Evolutionary conservation across 192 early-diverging fungal species (phyloP), one percentile per base, ranked within the genome.

Genomic region (Umbelopsis sp.): DNA sequence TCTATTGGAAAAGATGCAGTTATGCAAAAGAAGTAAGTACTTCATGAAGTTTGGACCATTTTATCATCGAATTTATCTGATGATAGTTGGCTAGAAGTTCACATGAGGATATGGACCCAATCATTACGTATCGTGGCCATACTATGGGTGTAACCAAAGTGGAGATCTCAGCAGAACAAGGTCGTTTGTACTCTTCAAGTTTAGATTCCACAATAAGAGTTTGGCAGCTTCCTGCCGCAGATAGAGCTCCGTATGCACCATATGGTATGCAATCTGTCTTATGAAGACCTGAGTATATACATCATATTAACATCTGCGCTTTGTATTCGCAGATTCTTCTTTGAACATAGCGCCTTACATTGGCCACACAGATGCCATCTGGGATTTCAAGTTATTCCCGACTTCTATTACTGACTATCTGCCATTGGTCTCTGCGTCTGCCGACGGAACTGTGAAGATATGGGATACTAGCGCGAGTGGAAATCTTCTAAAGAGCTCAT

Each of bases 301-400:
- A 41, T 3, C 5, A 41, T 41, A 11, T 41, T 41, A 11, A 41
- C 4, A 41, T 6, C 38, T 41, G 38, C 12, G n/a, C 45, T 51
- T 24, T 24, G 17, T 32, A 25, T 38, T 24, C 26, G 2, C 72
- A 85, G 87, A 88, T 68, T 76, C 80, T 11, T 80, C 85, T 7
- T 34, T 88, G 43, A 82, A 88, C 29, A 67, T 82, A 16, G 81
- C 88, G 20, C 88, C 87, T 1, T 92, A 85, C 65, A 84, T 93
- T 32, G 92, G 91, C 2, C 94, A 96, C 73, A 91, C 93, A 2
- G 93, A 94, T 70, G 86, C 87, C 6, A 88, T 96, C n/a, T 96
- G 94, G 94, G 91, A 92, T 47, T 80, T 95, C 71, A 86, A 88
- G 67, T 74, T 92, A 7, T 90, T 90, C 68, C 88, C 90, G 21